Evolutionary conservation across 345 rosid genomes (phyloP).

Genomic region (Populus davidiana): DNA sequence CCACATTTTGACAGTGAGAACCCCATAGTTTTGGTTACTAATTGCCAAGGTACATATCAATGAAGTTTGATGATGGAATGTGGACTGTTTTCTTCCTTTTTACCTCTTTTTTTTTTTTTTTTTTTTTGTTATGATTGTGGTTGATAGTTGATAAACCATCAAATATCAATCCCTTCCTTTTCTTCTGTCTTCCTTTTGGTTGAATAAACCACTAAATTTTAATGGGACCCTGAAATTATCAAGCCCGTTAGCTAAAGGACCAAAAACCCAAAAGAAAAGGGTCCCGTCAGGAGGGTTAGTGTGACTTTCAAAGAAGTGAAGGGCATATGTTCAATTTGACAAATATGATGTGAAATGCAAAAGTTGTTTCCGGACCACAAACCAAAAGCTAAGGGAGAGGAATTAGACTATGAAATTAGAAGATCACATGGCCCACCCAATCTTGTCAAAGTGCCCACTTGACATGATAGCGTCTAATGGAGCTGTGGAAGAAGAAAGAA

Average conservation of each 20-base stretch:
- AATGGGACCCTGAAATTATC: not conserved
- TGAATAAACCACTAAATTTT: no score
- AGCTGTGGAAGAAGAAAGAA: not conserved
- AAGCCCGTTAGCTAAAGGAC: not conserved
- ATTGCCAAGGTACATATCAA: not conserved
- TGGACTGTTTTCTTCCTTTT: no score
- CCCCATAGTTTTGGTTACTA: not conserved
- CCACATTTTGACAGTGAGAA: not conserved
- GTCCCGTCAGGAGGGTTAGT: not conserved
- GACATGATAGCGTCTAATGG: not conserved
- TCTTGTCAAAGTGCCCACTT: no score
- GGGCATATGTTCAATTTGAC: not conserved
- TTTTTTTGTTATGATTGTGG: no score
- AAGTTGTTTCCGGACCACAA: slow-evolving; percentile 1
- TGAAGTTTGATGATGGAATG: not conserved
- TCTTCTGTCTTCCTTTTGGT: no score
- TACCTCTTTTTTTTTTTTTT: no score
- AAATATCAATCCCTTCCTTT: no score
- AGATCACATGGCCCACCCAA: not conserved
- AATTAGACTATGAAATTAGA: not conserved
- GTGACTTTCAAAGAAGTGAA: not conserved
- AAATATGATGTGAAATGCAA: slow-evolving; percentile 12
- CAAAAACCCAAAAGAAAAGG: not conserved
- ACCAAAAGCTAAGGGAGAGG: not conserved
- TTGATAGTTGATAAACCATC: no score